These are phyloP conservation scores for Castanea crenata DNA, from an alignment of 306 rosid genomes.

Conservation along the genomic window DNA sequence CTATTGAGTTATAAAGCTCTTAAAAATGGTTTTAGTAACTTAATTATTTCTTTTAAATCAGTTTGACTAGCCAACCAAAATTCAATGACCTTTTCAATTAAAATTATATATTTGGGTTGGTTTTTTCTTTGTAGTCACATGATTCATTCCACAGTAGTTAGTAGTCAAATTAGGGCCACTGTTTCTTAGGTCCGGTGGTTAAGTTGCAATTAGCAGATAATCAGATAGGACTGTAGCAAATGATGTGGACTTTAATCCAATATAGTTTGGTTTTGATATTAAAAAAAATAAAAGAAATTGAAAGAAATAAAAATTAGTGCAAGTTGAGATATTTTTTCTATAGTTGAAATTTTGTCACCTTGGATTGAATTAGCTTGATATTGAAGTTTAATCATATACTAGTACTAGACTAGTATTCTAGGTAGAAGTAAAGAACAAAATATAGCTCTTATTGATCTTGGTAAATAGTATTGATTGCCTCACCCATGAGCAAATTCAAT, in stretches of 20 bases:
- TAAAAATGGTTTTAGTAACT: too few relatives aligned
- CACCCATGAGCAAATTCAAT: constrained; percentile 34
- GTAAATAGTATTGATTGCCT: constrained; percentile 12
- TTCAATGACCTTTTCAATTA: neutral
- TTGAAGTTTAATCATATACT: neutral
- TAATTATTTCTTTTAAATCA: too few relatives aligned
- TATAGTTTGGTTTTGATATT: neutral
- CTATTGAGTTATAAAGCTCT: too few relatives aligned
- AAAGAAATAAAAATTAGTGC: neutral
- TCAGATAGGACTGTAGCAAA: neutral
- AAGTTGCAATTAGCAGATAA: neutral
- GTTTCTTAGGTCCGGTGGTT: neutral
- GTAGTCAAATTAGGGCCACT: neutral
- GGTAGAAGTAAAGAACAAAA: neutral
- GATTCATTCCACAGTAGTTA: neutral
- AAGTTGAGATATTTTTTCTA: neutral
- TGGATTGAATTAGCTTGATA: neutral
- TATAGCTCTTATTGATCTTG: constrained; percentile 21
- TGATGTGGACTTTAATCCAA: neutral
- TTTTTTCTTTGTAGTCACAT: neutral
- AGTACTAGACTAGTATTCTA: neutral
- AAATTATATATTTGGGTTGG: neutral
- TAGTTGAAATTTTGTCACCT: neutral
- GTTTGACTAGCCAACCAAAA: neutral
- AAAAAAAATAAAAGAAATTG: neutral